These are phyloP conservation scores for Elaeis guineensis DNA, from an alignment of 176 grass and related monocot species.

Conservation along the genomic window DNA sequence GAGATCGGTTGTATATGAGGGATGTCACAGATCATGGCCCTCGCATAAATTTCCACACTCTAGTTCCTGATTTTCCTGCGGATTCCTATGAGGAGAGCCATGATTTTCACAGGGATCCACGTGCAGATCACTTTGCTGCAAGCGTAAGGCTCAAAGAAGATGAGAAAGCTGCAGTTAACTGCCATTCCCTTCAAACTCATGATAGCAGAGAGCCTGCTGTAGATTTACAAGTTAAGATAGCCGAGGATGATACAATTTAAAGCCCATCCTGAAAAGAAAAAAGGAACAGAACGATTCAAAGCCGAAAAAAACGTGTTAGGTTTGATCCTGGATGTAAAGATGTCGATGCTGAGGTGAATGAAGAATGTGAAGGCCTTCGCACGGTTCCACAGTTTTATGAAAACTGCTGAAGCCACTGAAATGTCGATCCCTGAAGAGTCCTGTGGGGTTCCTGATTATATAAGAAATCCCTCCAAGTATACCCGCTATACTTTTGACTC, in stretches of 20 bases:
- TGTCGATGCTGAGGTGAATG: constrained; percentile 22
- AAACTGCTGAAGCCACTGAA: constrained; percentile 25
- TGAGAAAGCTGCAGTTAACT: constrained; percentile 17
- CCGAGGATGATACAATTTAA: constrained; percentile 43
- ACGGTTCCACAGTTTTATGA: constrained; percentile 40
- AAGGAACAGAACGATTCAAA: constrained; percentile 42
- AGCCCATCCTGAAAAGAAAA: constrained; percentile 93
- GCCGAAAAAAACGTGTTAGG: constrained; percentile 80
- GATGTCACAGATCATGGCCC: constrained; percentile 71
- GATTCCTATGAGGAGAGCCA: constrained; percentile 32
- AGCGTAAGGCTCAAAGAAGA: constrained; percentile 68
- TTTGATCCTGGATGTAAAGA: constrained; percentile 63
- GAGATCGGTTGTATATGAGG: constrained; percentile 83
- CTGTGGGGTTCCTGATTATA: constrained; percentile 55
- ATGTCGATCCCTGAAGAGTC: constrained; percentile 3
- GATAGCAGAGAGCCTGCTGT: constrained; percentile 8
- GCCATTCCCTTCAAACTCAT: background rate
- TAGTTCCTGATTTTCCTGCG: constrained; percentile 73
- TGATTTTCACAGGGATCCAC: constrained; percentile 46
- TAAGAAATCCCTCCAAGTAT: constrained; percentile 91
- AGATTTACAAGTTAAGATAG: constrained; percentile 22
- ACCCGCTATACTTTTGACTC: constrained; percentile 64
- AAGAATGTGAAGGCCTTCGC: constrained; percentile 41
- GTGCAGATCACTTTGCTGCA: constrained; percentile 54
- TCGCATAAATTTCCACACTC: constrained; percentile 69